Evolutionary conservation across 2,329 filamentous ascomycete species (phyloP), one percentile per base, ranked within the genome.

Genomic region (Colletotrichum trifolii): DNA sequence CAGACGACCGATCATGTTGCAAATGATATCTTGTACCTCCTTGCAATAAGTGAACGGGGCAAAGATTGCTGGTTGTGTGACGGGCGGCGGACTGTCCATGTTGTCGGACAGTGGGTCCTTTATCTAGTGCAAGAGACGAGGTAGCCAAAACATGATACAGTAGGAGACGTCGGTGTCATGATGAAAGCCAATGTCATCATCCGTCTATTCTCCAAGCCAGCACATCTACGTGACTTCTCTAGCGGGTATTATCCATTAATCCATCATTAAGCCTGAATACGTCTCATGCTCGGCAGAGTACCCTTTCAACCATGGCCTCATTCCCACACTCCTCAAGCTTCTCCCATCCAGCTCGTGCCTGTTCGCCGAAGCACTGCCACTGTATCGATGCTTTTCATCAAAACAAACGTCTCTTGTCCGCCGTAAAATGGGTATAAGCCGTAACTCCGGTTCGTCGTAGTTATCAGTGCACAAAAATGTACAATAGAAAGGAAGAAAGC

Each of bases 371-470:
- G 46, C 38, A 60, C 52, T 45, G 63, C 62, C 58, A 47, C 59
- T 59, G 25, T 53, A 48, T 47, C 58, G 48, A 63, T 57, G 52
- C 59, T 17, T 56, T 48, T 59, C 49, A 43, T 43, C 25, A 38
- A 50, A 62, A 42, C 38, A 40, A 52, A 63, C 48, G 40, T 46
- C 11, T 48, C 34, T 34, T 46, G 42, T 42, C 53, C 60, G 45
- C 43, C 49, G 38, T 33, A 38, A 62, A 54, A 47, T 25, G 59
- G 63, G 63, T 66, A 66, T 66, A 56, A 52, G 36, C 59, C 63
- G 53, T 57, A 25, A 35, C 56, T 40, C 53, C 52, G 57, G 25
- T 62, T 33, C 58, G 15, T 57, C 59, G 47, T 63, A 34, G 63
- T 57, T 52, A 34, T 35, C 42, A 43, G 53, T 48, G 53, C 17